Evolutionary conservation across 1,284 basidiomycete genomes (phyloP).

Genomic region (Ustilago loliicola): DNA sequence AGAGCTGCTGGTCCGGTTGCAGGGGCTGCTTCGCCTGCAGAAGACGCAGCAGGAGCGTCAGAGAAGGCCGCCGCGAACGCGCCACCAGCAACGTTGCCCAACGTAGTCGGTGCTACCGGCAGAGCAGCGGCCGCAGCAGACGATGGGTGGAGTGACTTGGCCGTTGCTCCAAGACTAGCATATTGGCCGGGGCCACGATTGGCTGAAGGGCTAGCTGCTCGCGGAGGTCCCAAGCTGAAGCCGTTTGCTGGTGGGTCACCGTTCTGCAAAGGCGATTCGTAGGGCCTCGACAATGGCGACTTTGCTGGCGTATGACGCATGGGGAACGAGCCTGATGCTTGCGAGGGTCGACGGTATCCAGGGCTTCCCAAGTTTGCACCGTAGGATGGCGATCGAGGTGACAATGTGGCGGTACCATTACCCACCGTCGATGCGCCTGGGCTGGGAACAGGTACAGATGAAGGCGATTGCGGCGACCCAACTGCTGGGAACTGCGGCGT

Average conservation of each 20-base stretch:
- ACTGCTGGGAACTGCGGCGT: conserved; percentile 20
- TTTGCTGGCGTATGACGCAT: conserved; percentile 54
- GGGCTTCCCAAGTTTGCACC: conserved; percentile 35
- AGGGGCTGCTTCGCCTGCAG: conserved; percentile 6
- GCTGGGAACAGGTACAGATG: conserved; percentile 15
- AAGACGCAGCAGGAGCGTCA: conserved; percentile 6
- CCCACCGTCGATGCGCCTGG: conserved; percentile 2
- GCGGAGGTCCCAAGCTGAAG: conserved; percentile 42
- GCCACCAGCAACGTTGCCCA: conserved; percentile 23
- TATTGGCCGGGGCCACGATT: conserved; percentile 19
- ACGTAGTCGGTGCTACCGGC: conserved; percentile 4
- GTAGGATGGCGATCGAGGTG: conserved; percentile 47
- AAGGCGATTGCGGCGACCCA: conserved; percentile 40
- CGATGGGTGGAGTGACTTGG: conserved; percentile 34
- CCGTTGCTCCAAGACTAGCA: conserved; percentile 27
- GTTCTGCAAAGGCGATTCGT: conserved; percentile 27
- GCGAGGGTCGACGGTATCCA: conserved; percentile 40
- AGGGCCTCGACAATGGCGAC: conserved; percentile 48
- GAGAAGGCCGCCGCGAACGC: conserved; percentile 22
- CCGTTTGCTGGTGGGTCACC: conserved; percentile 34
- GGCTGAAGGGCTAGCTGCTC: conserved; percentile 40
- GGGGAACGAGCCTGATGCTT: conserved; percentile 51
- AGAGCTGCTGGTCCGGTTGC: neutral
- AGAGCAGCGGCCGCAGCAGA: conserved; percentile 18
- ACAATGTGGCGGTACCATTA: conserved; percentile 11